Percentiles rank a stretch among this genome's conserved stretches.
phyloP scores from a whole-genome alignment of 768 basidiomycete genomes.

The Pisolithus sp. region DNA sequence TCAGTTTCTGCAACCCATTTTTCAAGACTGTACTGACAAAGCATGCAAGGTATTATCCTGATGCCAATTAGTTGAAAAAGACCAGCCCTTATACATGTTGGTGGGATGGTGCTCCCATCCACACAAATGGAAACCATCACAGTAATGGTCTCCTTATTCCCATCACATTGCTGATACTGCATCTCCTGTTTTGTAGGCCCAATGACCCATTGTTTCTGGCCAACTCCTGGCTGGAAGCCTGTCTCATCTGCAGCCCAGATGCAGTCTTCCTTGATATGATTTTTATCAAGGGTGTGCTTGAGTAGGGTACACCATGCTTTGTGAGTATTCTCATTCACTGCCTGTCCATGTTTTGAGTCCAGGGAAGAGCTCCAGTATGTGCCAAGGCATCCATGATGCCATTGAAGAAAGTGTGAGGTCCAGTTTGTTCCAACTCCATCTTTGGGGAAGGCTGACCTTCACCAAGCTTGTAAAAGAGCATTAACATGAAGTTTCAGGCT shows the following conservation, averaged over 20 bases:
- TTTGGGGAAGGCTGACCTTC: slow-evolving; percentile 24
- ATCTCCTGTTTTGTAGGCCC: not conserved
- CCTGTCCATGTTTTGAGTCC: slow-evolving; percentile 29
- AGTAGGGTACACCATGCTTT: slow-evolving; percentile 29
- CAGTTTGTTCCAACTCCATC: slow-evolving; percentile 32
- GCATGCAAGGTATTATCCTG: slow-evolving; percentile 23
- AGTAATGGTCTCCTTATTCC: slow-evolving; percentile 17
- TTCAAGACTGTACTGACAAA: slow-evolving; percentile 26
- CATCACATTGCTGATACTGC: slow-evolving; percentile 14
- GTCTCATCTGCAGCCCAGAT: not conserved
- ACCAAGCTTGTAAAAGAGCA: slow-evolving; percentile 19
- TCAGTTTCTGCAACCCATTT: slow-evolving; percentile 6
- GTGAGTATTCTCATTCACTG: slow-evolving; percentile 32
- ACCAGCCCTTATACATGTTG: slow-evolving; percentile 29
- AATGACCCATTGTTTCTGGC: slow-evolving; percentile 6
- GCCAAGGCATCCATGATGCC: slow-evolving; percentile 24
- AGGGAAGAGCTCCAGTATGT: slow-evolving; percentile 28
- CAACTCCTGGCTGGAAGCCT: slow-evolving; percentile 8
- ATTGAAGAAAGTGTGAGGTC: slow-evolving; percentile 24
- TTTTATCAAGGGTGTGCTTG: slow-evolving; percentile 12
- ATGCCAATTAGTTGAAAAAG: slow-evolving; percentile 22
- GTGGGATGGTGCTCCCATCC: slow-evolving; percentile 27
- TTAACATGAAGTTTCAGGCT: slow-evolving; percentile 31
- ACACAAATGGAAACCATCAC: slow-evolving; percentile 34
- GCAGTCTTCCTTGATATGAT: slow-evolving; percentile 1